Evolutionary conservation across 139 green algal genomes (phyloP), one percentile per base, ranked within the genome.

Genomic region (Coccomyxa sp.): DNA sequence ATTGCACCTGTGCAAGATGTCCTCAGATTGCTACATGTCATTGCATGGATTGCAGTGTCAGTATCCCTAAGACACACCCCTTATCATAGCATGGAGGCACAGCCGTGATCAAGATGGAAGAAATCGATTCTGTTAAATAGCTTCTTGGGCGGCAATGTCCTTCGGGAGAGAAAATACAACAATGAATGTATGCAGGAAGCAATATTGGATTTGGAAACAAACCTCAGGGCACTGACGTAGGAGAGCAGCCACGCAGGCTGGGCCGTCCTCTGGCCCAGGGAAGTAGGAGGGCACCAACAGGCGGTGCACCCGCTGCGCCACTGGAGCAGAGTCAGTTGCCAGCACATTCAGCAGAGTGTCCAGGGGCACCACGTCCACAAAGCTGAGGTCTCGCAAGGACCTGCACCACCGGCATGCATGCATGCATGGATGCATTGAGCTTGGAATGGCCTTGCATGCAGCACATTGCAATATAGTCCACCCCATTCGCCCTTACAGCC

Each of bases 251-350:
- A 93, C 80, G 16, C 87, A 88, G 12, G 87, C 87, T 75, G 92
- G 86, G n/a, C 89, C 89, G 81, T 84, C 82, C 30, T 84, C 79
- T 21, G 79, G 58, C 15, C 66, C 79, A 58, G 91, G 91, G 82
- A 92, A 91, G 87, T 91, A 94, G 86, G 81, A 89, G 31, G 93
- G 91, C 82, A 94, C 84, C 82, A 95, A 88, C 28, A 96, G 88
- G 31, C 80, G 81, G 67, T 93, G 86, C 28, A 96, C 85, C 23
- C 78, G 83, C 58, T 79, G 51, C 38, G 68, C 82, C 21, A 91
- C 85, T 0, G 31, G 80, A 0, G 85, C 76, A 13, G 58, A 60
- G 58, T 93, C 87, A 18, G 30, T 21, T 3, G 79, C 87, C 84
- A 96, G 79, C 16, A 86, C 86, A 14, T 88, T 87, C 78, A 96